These are phyloP conservation scores for Schizochytrium sp. DNA, from an alignment of 108 stramenopile species.

Conservation along the genomic window DNA sequence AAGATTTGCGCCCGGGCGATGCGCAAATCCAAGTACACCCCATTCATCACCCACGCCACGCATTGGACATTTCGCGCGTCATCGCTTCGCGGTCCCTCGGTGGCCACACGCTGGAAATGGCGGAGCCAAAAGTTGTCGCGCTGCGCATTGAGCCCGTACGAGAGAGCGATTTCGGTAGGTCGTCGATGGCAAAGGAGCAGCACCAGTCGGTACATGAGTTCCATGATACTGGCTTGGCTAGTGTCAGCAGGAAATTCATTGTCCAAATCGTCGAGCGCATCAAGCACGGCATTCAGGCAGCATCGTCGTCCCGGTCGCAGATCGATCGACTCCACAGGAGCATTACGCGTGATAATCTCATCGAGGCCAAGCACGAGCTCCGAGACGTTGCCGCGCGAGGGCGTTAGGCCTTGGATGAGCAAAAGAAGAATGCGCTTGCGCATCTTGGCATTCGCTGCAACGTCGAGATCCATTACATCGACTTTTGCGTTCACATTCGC, in stretches of 20 bases:
- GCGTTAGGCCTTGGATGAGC: neutral
- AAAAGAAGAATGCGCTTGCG: neutral
- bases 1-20: neutral
- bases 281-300: neutral
- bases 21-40: neutral
- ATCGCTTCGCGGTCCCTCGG: neutral
- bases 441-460: neutral
- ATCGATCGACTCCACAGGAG: neutral
- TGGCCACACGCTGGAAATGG: neutral
- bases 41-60: neutral
- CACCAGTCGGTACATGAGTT: neutral
- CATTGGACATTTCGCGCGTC: neutral
- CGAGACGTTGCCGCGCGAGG: neutral
- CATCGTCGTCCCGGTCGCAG: neutral
- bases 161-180: neutral
- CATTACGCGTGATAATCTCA: neutral
- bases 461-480: neutral
- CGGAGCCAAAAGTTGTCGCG: neutral
- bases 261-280: neutral
- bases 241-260: no score
- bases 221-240: neutral
- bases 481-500: neutral
- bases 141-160: neutral
- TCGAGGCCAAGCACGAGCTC: slow-evolving; percentile 7
- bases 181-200: neutral